Evolutionary conservation across 495 filamentous ascomycete genomes (phyloP), one percentile per base, ranked within the genome.

Genomic region (Xylona heveae): DNA sequence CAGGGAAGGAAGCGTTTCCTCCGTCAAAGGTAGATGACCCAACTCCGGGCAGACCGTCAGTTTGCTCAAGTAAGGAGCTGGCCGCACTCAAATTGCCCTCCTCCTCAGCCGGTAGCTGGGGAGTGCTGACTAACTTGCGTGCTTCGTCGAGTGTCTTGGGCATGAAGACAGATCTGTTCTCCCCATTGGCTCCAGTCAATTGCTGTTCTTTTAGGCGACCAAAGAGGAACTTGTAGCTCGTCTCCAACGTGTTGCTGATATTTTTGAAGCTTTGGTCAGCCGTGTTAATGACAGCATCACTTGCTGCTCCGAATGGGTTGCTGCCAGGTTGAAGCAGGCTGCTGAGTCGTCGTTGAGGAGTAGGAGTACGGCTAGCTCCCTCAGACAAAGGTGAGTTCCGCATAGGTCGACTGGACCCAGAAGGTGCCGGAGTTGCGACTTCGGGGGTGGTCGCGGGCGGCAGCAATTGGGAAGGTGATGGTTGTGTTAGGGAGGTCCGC

Each of bases 91-190:
- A 55, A 48, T 43, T 53, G 28, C 51, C 60, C 23, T 42, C 45
- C 10, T 52, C 51, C 3, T 73, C 66, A 15, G 70, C 68, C 23
- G 59, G 51, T 14, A 56, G 55, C 12, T 60, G 52, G n/a, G 78
- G 70, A 2, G 75, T 67, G 37, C 70, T 68, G 29, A 97, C 76
- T 7, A 97, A 64, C 48, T 75, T 82, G 26, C 83, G 66, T 15
- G 84, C 88, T 40, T 97, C 88, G 32, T 88, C 88, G 1, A 97
- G 56, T 5, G 88, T 95, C 38, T 79, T 81, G 8, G 88, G 88
- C 1, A 92, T 57, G 17, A 62, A 42, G 15, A 74, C 44, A 18
- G 36, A 46, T 15, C 36, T 37, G 8, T 53, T 51, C 14, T 58
- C 54, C 29, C 55, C 50, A 28, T 53, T 53, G 24, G 55, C 40